Base-by-base conservation (phyloP, 2,329 filamentous ascomycete species). In the Scedosporium dehoogii region DNA sequence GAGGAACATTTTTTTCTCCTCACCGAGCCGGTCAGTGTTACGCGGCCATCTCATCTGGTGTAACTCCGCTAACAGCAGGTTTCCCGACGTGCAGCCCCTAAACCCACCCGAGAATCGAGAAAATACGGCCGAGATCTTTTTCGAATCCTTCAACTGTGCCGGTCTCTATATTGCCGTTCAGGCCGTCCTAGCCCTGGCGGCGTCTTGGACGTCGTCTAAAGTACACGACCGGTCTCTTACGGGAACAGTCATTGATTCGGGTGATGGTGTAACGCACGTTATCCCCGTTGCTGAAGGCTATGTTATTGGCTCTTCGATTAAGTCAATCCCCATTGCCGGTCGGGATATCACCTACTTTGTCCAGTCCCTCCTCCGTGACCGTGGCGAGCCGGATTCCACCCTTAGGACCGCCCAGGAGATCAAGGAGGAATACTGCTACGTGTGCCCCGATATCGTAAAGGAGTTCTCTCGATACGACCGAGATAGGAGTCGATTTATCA, bases 261-360 rank as follows among this genome's bases (percentile, higher is more conserved):
- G 94, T 78, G 94, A 99, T 70, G 94, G 94, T 84, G 94, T 99
- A 57, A 99, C 94, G 42, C 94, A 99, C 81, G 94, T 99, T 69
- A 99, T 99, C 69, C 94, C 94, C 51, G 94, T 99, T 58, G 94
- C 94, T 21, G 94, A 99, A 78, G 94, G 94, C 66, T 99, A 99
- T 76, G 94, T 99, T 68, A 99, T 99, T 74, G 94, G 93, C 53
- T 97, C 93, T 29, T 97, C 93, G 21, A 99, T 99, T 80, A 99
- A 99, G 81, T 97, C 92, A 65, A 96, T 99, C 69, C 94, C 96
- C 6, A 96, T 99, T 70, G 94, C 94, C 61, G 94, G 94, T 71
- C 90, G 94, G 76, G 96, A 99, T 74, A 96, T 99, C 70, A 99
- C 94, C 71, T 97, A 97, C 77, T 99, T 99, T 72, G 93, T 99